Base-by-base conservation (phyloP, 495 filamentous ascomycete genomes). In the Corynascus novoguineensis region DNA sequence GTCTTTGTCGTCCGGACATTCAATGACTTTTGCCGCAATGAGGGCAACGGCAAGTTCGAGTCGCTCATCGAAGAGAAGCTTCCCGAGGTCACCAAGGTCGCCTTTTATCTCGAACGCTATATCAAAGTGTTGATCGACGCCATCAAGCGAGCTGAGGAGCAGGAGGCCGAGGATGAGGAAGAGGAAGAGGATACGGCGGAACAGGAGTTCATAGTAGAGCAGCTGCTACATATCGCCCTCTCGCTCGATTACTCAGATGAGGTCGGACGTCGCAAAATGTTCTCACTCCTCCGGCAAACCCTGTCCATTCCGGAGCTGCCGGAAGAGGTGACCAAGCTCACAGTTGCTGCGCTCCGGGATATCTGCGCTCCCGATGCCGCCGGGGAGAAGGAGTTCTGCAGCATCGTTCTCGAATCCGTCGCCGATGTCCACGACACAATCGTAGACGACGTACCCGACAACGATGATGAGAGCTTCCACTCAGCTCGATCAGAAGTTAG, bases 401-500 rank as follows among this genome's bases (percentile, higher is more conserved):
- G 86, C 55, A 79, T 97, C 19, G 86, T 97, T 6, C 80, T 96
- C 22, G 93, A 97, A 75, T 89, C 90, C 29, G 86, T 97, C 57
- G 91, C 93, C 6, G 93, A 97, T 69, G 90, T 97, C 1, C 95
- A 97, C 66, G 93, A 99, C 65, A 88, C 85, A 3, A 90, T 97
- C 42, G 79, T 81, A 46, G 82, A 84, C 50, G 82, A 84, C 24
- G 69, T 75, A 8, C 62, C 66, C 15, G 78, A 75, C 1, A 86
- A 91, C 37, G 80, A 73, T 37, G 83, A 89, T 54, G 92, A 96
- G 58, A 93, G 88, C 68, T 97, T 97, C 64, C 89, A 95, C 57
- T 95, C 90, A 9, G 92, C 93, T 4, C 80, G 78, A 51, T 96
- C 92, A 14, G 89, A 95, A 63, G 79, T 92, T 51, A 90, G 83